These are phyloP conservation scores for Acanthamoeba rhysodes DNA, from an alignment of 208 protist genomes.

Conservation along the genomic window DNA sequence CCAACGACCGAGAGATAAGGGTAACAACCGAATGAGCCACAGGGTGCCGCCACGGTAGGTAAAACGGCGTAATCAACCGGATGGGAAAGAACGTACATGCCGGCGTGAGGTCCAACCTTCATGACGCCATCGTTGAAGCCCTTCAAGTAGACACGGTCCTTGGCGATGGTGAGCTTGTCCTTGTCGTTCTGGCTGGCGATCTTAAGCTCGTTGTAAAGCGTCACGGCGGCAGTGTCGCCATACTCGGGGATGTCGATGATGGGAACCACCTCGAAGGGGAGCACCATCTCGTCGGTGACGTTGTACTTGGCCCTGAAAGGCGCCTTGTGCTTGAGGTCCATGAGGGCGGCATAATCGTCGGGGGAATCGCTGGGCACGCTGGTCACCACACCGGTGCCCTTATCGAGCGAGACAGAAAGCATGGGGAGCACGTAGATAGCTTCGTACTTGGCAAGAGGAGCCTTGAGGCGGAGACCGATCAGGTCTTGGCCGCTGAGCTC, in stretches of 20 bases:
- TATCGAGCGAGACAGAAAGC: constrained; percentile 97
- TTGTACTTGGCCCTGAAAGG: constrained; percentile 95
- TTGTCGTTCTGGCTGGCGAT: constrained; percentile 97
- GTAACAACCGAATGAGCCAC: too few relatives aligned
- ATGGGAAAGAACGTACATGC: too few relatives aligned
- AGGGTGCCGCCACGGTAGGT: too few relatives aligned
- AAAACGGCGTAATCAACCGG: too few relatives aligned
- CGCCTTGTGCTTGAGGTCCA: constrained; percentile 96
- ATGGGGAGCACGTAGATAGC: constrained; percentile 98
- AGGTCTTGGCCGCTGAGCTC: constrained; percentile 95
- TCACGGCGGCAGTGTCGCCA: constrained; percentile 92
- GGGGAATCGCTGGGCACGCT: constrained; percentile 98
- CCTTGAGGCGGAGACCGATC: constrained; percentile 95
- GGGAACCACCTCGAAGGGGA: constrained; percentile 95
- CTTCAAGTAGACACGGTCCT: constrained; percentile 97
- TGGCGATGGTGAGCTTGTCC: constrained; percentile 97
- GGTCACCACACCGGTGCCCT: constrained; percentile 99
- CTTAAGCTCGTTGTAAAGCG: constrained; percentile 97
- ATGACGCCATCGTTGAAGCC: constrained; percentile 99
- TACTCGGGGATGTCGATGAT: constrained; percentile 97
- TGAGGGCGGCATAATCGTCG: constrained; percentile 99
- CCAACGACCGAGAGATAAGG: too few relatives aligned
- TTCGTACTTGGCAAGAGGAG: constrained; percentile 93
- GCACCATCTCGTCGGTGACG: constrained; percentile 90
- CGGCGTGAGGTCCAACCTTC: constrained; percentile 88